A percentile compares a stretch with the other conserved stretches of the same genome.
These are phyloP conservation scores for Aegilops speltoides DNA, from an alignment of 176 grass and related monocot genomes.

Conservation along the genomic window DNA sequence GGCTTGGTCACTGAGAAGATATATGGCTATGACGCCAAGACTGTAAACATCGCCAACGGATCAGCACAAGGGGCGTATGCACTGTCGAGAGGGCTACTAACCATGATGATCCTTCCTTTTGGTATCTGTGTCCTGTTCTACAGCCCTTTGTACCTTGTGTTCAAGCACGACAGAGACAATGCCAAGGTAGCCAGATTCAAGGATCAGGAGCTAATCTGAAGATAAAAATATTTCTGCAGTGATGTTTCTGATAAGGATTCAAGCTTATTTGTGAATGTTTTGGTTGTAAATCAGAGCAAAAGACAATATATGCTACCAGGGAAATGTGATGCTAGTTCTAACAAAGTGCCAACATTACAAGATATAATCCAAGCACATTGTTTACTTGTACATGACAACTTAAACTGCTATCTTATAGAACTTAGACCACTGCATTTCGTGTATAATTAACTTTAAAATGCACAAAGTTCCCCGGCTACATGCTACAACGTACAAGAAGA, in stretches of 20 bases:
- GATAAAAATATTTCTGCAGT: background rate
- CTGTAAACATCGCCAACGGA: conserved; percentile 54
- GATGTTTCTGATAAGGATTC: background rate
- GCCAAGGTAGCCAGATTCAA: conserved; percentile 46
- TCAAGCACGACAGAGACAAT: conserved; percentile 67
- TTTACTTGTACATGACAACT: too few relatives aligned
- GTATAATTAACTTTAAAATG: too few relatives aligned
- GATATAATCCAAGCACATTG: too few relatives aligned
- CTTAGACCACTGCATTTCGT: too few relatives aligned
- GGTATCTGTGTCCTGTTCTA: conserved; percentile 82
- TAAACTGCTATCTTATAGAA: too few relatives aligned
- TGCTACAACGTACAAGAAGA: too few relatives aligned
- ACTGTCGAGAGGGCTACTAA: conserved; percentile 68
- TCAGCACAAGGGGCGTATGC: conserved; percentile 73
- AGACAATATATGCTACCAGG: too few relatives aligned
- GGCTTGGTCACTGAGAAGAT: conserved; percentile 80
- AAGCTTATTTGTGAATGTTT: background rate
- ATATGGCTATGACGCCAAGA: conserved; percentile 73
- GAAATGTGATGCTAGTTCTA: too few relatives aligned
- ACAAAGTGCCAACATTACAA: too few relatives aligned
- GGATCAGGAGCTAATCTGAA: conserved; percentile 49
- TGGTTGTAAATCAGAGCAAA: too few relatives aligned
- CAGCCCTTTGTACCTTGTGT: conserved; percentile 74
- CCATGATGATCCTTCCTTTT: conserved; percentile 84
- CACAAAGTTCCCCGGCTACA: too few relatives aligned